phyloP scores from a whole-genome alignment of 1,284 basidiomycete species.

The Veloporphyrellus conicus region DNA sequence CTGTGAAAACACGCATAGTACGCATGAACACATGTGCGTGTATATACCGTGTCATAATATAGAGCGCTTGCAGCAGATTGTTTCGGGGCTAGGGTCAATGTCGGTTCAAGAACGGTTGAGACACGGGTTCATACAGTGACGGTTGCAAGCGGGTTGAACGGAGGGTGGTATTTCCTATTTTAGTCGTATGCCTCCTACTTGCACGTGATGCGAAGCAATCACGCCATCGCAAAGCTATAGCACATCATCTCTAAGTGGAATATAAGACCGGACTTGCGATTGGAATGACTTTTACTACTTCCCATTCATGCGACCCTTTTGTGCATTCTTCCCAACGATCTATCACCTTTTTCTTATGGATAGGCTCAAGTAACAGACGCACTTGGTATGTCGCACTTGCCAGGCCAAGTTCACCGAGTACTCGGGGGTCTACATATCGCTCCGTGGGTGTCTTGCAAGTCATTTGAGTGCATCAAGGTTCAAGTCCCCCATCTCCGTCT shows the following conservation, averaged over 20 bases:
- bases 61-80: not conserved
- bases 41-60: slow-evolving; percentile 3
- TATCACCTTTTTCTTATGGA: not conserved
- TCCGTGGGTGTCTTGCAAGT: not conserved
- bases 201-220: slow-evolving; percentile 34
- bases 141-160: too few species aligned
- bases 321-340: not conserved
- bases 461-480: not conserved
- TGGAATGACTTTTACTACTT: not conserved
- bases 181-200: not conserved
- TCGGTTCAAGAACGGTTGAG: too few species aligned
- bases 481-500: not conserved
- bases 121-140: too few species aligned
- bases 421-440: not conserved
- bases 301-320: not conserved
- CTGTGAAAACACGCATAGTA: too few species aligned
- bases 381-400: not conserved
- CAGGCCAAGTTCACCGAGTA: not conserved
- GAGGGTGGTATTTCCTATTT: not conserved
- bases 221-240: slow-evolving; percentile 22
- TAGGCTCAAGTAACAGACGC: not conserved
- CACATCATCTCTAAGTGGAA: slow-evolving; percentile 24
- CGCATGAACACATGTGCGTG: too few species aligned
- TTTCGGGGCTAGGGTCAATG: too few species aligned
- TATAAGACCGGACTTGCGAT: slow-evolving; percentile 19